Evolutionary conservation across 1,139 yeast genomes (phyloP).

Genomic region (Hyphopichia burtonii): DNA sequence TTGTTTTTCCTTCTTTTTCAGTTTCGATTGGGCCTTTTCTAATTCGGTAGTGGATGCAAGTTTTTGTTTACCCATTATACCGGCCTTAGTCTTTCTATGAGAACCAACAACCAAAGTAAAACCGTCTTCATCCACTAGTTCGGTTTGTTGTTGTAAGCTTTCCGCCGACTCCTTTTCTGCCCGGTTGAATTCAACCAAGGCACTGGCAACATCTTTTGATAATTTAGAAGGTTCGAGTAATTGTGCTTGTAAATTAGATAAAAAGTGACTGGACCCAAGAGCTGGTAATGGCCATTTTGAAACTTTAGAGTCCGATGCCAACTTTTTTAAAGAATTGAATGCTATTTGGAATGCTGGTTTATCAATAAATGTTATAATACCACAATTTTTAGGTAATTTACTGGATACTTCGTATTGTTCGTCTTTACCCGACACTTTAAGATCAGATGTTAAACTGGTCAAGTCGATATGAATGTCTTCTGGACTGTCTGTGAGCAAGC

Average conservation of each 20-base stretch:
- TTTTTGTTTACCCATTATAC: conserved; percentile 57
- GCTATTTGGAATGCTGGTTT: conserved; percentile 70
- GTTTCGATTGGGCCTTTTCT: conserved; percentile 49
- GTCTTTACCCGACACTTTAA: conserved; percentile 33
- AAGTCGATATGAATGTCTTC: conserved; percentile 61
- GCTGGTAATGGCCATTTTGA: conserved; percentile 33
- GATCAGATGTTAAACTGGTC: conserved; percentile 59
- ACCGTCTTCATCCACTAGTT: conserved; percentile 86
- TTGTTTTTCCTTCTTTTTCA: conserved; percentile 76
- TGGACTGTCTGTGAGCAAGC: conserved; percentile 37
- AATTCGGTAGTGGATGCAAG: conserved; percentile 42
- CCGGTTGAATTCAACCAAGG: conserved; percentile 66
- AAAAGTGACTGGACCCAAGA: conserved; percentile 30
- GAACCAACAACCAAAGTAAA: conserved; percentile 87
- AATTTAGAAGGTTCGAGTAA: conserved; percentile 48
- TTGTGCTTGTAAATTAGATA: conserved; percentile 25
- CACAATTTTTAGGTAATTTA: conserved; percentile 69
- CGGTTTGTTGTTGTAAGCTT: conserved; percentile 53
- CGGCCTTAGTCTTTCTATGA: conserved; percentile 76
- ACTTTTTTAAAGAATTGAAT: conserved; percentile 56
- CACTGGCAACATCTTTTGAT: conserved; percentile 51
- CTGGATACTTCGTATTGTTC: conserved; percentile 28
- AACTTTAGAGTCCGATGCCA: conserved; percentile 20
- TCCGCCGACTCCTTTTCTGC: conserved; percentile 68
- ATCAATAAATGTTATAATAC: conserved; percentile 73